Conservation (phyloP, 2,329 filamentous ascomycete species). For the Elsinoe perseae region DNA sequence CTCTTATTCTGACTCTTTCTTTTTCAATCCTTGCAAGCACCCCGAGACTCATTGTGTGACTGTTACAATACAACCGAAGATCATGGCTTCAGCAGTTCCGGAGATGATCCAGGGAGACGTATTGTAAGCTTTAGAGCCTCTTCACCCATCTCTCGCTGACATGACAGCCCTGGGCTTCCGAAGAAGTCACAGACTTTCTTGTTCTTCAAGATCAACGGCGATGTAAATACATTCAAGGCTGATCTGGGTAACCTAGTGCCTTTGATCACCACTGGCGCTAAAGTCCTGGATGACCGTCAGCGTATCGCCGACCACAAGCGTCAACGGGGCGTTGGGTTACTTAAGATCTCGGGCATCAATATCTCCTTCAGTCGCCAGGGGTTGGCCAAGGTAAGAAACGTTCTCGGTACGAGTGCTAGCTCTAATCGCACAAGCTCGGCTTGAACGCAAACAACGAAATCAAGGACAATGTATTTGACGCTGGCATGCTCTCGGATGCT, state of each 20-base stretch:
- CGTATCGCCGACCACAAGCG: conserved; percentile 22
- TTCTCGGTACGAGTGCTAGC: neutral
- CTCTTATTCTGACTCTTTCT: too few species aligned
- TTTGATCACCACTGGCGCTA: conserved; percentile 22
- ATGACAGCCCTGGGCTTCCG: conserved; percentile 20
- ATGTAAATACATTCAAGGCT: conserved; percentile 20
- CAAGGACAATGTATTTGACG: conserved; percentile 29
- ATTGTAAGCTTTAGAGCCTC: conserved; percentile 17
- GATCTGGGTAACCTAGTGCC: conserved; percentile 20
- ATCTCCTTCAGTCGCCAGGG: conserved; percentile 26
- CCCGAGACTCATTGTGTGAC: too few species aligned
- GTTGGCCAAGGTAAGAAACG: conserved; percentile 23
- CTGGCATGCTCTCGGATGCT: conserved; percentile 31
- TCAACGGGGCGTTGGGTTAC: conserved; percentile 17
- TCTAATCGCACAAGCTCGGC: conserved; percentile 21
- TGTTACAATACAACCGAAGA: neutral
- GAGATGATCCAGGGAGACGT: conserved; percentile 27
- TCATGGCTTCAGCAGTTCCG: conserved; percentile 15
- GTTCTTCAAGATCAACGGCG: conserved; percentile 24
- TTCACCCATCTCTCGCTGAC: neutral
- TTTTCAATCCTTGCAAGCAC: too few species aligned
- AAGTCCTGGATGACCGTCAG: conserved; percentile 20
- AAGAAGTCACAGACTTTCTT: conserved; percentile 25
- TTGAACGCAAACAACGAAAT: conserved; percentile 24
- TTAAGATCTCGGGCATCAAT: conserved; percentile 21